A percentile compares a stretch with the other conserved stretches of the same genome.
Conservation (phyloP, 352 stramenopile species). For the Pythium utonaiense region DNA sequence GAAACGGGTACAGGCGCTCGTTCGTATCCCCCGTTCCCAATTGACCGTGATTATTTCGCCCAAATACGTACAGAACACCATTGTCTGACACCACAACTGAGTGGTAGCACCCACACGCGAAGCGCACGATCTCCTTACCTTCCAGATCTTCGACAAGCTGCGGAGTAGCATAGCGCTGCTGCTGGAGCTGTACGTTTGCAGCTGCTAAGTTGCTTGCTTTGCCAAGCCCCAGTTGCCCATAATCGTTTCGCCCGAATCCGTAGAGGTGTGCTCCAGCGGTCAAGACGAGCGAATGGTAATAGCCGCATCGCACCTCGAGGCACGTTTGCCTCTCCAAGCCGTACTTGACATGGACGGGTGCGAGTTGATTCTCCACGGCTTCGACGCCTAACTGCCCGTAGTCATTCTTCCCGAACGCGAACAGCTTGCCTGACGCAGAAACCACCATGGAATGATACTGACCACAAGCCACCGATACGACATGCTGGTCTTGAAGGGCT, state of each 20-base stretch:
- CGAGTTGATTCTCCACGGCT: conserved; percentile 54
- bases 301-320: conserved; percentile 86
- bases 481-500: conserved; percentile 45
- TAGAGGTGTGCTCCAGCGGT: conserved; percentile 67
- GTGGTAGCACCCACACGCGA: conserved; percentile 92
- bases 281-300: conserved; percentile 91
- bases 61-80: conserved; percentile 91
- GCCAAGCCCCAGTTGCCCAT: conserved; percentile 90
- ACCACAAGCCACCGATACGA: conserved; percentile 83
- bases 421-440: conserved; percentile 59
- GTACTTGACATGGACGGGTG: conserved; percentile 44
- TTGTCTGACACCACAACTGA: conserved; percentile 85
- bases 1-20: conserved; percentile 81
- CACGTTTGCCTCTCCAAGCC: conserved; percentile 63
- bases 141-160: conserved; percentile 67
- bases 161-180: conserved; percentile 59
- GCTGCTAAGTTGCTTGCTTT: conserved; percentile 28
- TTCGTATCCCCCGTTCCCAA: conserved; percentile 88
- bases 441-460: conserved; percentile 91
- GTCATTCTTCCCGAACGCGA: conserved; percentile 92
- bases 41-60: conserved; percentile 93
- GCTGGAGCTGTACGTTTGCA: conserved; percentile 60
- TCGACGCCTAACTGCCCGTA: conserved; percentile 91
- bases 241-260: conserved; percentile 92
- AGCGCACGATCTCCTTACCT: conserved; percentile 78